Conservation (phyloP, 1,284 basidiomycete genomes). For the Anthracocystis walkeri region DNA sequence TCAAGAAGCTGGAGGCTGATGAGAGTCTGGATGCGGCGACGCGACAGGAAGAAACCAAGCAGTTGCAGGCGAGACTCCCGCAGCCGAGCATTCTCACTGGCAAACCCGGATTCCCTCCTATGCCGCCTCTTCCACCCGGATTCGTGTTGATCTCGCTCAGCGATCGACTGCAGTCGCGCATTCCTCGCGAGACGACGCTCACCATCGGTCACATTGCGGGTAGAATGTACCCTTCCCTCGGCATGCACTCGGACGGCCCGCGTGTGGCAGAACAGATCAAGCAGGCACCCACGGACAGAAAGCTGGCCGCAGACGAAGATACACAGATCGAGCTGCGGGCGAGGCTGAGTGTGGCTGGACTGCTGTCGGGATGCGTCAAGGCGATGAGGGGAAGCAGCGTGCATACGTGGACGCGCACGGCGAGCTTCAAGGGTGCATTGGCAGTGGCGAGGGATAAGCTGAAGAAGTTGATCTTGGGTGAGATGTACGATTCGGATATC, state of each 20-base stretch:
- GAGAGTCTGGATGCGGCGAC: slow-evolving; percentile 21
- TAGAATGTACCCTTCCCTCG: slow-evolving; percentile 43
- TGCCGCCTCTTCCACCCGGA: slow-evolving; percentile 40
- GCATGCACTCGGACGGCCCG: slow-evolving; percentile 46
- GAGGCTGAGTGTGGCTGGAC: slow-evolving; percentile 35
- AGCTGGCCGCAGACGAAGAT: slow-evolving; percentile 42
- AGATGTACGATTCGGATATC: slow-evolving; percentile 4
- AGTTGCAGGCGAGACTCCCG: slow-evolving; percentile 34
- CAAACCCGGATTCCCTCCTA: slow-evolving; percentile 40
- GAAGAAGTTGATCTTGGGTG: slow-evolving; percentile 10
- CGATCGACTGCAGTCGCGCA: slow-evolving; percentile 25
- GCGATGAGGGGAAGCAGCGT: slow-evolving; percentile 31
- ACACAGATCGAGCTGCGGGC: slow-evolving; percentile 43
- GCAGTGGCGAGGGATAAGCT: slow-evolving; percentile 16
- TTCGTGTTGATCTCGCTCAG: slow-evolving; percentile 47
- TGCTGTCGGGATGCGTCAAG: slow-evolving; percentile 49
- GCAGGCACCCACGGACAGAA: slow-evolving; percentile 18
- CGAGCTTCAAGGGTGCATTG: slow-evolving; percentile 24
- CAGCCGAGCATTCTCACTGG: slow-evolving; percentile 32
- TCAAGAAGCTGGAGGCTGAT: slow-evolving; percentile 19
- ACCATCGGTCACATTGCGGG: slow-evolving; percentile 36
- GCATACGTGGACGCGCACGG: slow-evolving; percentile 24
- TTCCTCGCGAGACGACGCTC: slow-evolving; percentile 39
- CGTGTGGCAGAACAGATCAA: slow-evolving; percentile 43
- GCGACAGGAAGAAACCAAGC: slow-evolving; percentile 24